Conservation (phyloP, 345 rosid genomes). For the Kernera saxatilis region DNA sequence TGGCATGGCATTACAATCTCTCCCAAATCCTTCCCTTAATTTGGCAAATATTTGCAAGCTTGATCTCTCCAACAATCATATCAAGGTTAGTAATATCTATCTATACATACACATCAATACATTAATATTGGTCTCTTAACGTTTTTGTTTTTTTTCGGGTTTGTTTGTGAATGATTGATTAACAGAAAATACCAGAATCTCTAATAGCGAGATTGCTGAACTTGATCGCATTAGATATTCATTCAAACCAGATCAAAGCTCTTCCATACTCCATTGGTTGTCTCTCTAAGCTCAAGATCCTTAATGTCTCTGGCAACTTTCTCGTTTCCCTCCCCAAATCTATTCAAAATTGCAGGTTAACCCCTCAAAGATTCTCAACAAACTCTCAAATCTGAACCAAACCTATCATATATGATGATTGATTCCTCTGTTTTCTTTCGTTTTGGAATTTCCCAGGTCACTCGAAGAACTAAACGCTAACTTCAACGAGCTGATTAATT, state of each 20-base stretch:
- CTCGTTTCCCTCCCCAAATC: slow-evolving; percentile 58
- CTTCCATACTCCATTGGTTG: slow-evolving; percentile 86
- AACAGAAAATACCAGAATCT: slow-evolving; percentile 82
- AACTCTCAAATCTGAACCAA: not conserved
- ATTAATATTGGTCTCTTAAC: not conserved
- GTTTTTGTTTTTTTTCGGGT: not conserved
- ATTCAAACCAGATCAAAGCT: slow-evolving; percentile 69
- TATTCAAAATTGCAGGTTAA: slow-evolving; percentile 75
- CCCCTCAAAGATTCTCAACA: not conserved
- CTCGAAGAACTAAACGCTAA: slow-evolving; percentile 82
- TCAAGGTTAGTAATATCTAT: slow-evolving; percentile 41
- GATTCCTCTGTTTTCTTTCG: not conserved
- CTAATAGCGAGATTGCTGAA: slow-evolving; percentile 72
- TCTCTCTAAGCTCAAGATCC: slow-evolving; percentile 70
- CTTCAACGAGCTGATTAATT: slow-evolving; percentile 67
- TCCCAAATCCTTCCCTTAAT: slow-evolving; percentile 59
- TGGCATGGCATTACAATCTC: slow-evolving; percentile 51
- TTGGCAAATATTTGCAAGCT: slow-evolving; percentile 59
- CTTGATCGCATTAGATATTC: slow-evolving; percentile 63
- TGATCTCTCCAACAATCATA: slow-evolving; percentile 82
- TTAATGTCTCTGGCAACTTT: slow-evolving; percentile 77
- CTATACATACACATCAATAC: not conserved
- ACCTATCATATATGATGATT: not conserved
- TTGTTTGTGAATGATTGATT: not conserved
- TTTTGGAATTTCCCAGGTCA: slow-evolving; percentile 35